Evolutionary conservation across 2,329 filamentous ascomycete genomes (phyloP), one percentile per base, ranked within the genome.

Genomic region (Scopulariopsis brevicaulis): DNA sequence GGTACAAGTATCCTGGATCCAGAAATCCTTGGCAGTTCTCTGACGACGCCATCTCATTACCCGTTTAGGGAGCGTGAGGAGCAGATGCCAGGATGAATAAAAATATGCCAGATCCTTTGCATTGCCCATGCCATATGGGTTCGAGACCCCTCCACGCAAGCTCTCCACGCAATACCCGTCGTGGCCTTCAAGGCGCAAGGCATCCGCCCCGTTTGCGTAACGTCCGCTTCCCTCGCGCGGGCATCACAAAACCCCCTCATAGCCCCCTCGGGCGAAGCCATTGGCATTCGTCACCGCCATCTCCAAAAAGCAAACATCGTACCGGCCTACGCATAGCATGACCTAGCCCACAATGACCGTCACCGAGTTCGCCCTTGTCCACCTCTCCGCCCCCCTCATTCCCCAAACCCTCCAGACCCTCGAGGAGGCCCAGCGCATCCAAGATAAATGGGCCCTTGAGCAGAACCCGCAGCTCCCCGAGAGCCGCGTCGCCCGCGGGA

Each of bases 291-390:
- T 50, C 46, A 22, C 22, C 20, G n/a, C 20, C 22, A 20, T 22
- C 20, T 20, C 22, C 6, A 50, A 50, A 24, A 50, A 50, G 20
- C 46, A 22, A 50, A 8, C 20, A 20, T 22, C 7, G 46, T 50
- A 50, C 8, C 22, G 24, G 46, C 22, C 20, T 11, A 24, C 46
- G 6, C 20, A 50, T 22, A 22, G 3, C 46, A 24, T 24, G 10
- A 10, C 46, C 20, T 24, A n/a, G 22, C 46, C 46, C 46, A 14
- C 46, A 50, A 53, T 76, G 74, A 43, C 67, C 46, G 68, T 76
- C 60, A 73, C 71, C 20, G 74, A 77, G 63, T 67, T 74, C 58
- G 72, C 71, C 43, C 60, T 72, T 57, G 59, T 75, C 48, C 66
- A 67, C 43, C 63, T 73, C 55, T 64, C 63, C 35, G 63, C 64